Percentiles rank a stretch among this genome's conserved stretches.
phyloP scores from a whole-genome alignment of 2,329 filamentous ascomycete species.

The Fusarium keratoplasticum region DNA sequence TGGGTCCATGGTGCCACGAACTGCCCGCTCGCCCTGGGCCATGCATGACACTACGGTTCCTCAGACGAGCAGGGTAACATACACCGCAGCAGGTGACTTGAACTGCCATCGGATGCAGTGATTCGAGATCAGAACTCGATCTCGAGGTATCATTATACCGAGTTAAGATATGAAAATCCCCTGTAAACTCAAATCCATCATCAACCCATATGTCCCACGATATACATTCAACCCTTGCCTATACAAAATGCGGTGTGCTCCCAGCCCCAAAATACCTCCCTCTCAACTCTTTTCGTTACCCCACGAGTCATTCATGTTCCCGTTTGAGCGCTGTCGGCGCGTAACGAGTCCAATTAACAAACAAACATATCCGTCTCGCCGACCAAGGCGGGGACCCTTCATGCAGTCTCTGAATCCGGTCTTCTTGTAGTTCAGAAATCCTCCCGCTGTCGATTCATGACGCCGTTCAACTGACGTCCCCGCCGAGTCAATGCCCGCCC shows the following conservation, averaged over 20 bases:
- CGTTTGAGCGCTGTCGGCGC: not conserved
- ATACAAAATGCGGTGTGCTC: constrained; percentile 21
- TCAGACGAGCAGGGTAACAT: not conserved
- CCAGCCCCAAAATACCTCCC: not conserved
- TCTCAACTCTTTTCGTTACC: not conserved
- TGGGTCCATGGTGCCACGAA: not conserved
- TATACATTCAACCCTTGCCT: not conserved
- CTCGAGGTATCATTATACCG: not conserved
- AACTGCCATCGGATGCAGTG: not conserved
- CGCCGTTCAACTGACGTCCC: not conserved
- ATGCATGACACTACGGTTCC: not conserved
- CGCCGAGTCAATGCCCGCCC: constrained; percentile 23
- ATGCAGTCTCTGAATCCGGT: not conserved
- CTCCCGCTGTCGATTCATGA: not conserved
- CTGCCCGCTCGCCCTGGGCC: not conserved
- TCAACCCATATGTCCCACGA: not conserved
- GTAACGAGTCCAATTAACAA: constrained; percentile 2
- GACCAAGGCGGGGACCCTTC: constrained; percentile 5
- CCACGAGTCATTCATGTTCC: constrained; percentile 20
- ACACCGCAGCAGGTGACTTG: not conserved
- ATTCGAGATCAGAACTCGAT: not conserved
- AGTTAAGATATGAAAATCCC: not conserved
- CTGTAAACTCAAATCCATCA: not conserved
- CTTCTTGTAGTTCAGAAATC: not conserved
- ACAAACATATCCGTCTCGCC: not conserved